These are phyloP conservation scores for Astragalus glycyphyllos DNA, from an alignment of 306 rosid genomes.

Conservation along the genomic window DNA sequence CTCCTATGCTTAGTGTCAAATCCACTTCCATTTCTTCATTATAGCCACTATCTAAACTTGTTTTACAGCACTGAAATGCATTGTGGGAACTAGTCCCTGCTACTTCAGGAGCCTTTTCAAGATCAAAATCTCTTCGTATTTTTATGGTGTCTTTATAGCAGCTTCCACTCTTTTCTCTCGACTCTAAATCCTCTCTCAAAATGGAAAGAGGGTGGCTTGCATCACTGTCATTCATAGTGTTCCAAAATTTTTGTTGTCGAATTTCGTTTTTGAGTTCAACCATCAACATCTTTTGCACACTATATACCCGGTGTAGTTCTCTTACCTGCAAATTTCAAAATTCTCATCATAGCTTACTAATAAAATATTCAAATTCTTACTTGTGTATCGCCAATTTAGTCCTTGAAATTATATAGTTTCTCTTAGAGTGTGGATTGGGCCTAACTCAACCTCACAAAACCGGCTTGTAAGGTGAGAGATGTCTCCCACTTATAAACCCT, in stretches of 20 bases:
- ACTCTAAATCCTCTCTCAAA: too few relatives aligned
- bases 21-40: slow-evolving; percentile 80
- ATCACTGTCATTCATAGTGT: slow-evolving; percentile 45
- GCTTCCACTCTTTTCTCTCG: too few relatives aligned
- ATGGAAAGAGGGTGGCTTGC: slow-evolving; percentile 46
- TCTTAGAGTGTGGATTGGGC: too few relatives aligned
- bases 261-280: slow-evolving; percentile 59
- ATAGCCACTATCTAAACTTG: slow-evolving; percentile 45
- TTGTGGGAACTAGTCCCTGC: slow-evolving; percentile 8
- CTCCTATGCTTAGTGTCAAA: slow-evolving; percentile 88
- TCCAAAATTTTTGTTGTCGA: slow-evolving; percentile 49
- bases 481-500: too few relatives aligned
- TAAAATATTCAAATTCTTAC: slow-evolving; percentile 11
- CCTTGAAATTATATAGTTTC: too few relatives aligned
- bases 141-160: too few relatives aligned
- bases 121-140: slow-evolving; percentile 80
- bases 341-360: slow-evolving; percentile 28
- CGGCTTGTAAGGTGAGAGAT: too few relatives aligned
- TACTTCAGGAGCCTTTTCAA: slow-evolving; percentile 73
- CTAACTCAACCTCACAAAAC: too few relatives aligned
- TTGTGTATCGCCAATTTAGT: too few relatives aligned
- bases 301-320: slow-evolving; percentile 85
- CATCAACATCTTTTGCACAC: slow-evolving; percentile 82
- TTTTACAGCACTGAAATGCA: slow-evolving; percentile 50
- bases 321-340: slow-evolving; percentile 61